phyloP scores from a whole-genome alignment of 108 stramenopile genomes.

The Nitzschia palea region DNA sequence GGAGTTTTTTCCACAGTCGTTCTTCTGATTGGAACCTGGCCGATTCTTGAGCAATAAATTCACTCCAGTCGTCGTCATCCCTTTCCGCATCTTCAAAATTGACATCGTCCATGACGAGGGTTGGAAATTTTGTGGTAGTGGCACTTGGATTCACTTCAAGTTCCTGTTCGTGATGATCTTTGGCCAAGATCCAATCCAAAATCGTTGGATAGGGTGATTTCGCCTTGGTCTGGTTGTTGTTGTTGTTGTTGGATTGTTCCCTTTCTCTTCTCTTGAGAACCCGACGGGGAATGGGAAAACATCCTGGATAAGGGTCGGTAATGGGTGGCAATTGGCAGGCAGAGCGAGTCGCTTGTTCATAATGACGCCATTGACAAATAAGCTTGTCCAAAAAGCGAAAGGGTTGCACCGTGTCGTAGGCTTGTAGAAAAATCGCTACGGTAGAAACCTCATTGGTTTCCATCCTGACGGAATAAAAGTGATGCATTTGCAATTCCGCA shows the following conservation, averaged over 20 bases:
- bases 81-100: slow-evolving; percentile 18
- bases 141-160: neutral
- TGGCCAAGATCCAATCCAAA: slow-evolving; percentile 16
- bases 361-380: slow-evolving; percentile 49
- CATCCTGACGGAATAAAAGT: slow-evolving; percentile 34
- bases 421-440: slow-evolving; percentile 41
- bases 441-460: slow-evolving; percentile 30
- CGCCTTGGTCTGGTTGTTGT: neutral
- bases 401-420: slow-evolving; percentile 29
- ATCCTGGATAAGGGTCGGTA: slow-evolving; percentile 20
- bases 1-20: neutral
- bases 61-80: slow-evolving; percentile 26
- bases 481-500: slow-evolving; percentile 44
- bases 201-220: slow-evolving; percentile 8
- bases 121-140: slow-evolving; percentile 15
- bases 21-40: slow-evolving; percentile 16
- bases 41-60: slow-evolving; percentile 5
- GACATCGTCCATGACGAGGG: slow-evolving; percentile 20
- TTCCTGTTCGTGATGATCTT: neutral
- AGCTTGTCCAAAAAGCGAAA: slow-evolving; percentile 42
- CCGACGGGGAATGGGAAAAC: slow-evolving; percentile 30
- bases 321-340: slow-evolving; percentile 39
- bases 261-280: too few species aligned
- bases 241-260: too few species aligned
- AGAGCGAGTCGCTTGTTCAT: slow-evolving; percentile 40